Evolutionary conservation across 371 early-diverging fungal species (phyloP).

Genomic region (Haplosporangium sp.): DNA sequence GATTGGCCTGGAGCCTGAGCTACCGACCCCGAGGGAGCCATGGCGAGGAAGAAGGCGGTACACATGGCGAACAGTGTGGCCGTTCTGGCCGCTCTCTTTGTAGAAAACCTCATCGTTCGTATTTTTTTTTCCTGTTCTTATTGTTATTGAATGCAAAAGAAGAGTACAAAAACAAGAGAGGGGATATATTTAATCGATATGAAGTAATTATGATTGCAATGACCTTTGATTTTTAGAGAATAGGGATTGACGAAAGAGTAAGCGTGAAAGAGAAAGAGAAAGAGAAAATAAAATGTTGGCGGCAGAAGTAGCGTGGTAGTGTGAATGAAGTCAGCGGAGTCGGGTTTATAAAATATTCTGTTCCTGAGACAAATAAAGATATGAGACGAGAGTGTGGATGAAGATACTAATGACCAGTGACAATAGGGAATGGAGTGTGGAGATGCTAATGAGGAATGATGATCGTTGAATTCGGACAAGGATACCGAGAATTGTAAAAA

Average conservation of each 20-base stretch:
- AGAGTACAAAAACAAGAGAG: no score
- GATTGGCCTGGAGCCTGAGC: background rate
- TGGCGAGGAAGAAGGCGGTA: background rate
- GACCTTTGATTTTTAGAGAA: no score
- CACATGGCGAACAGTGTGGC: background rate
- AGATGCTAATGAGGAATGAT: no score
- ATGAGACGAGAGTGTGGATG: background rate
- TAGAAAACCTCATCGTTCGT: background rate
- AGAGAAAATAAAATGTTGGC: background rate
- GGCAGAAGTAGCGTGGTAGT: background rate
- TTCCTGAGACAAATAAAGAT: conserved; percentile 11
- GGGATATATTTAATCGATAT: no score
- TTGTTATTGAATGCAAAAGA: background rate
- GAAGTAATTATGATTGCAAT: no score
- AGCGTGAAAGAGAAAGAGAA: no score
- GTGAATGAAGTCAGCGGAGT: background rate
- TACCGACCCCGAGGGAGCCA: background rate
- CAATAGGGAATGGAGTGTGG: no score
- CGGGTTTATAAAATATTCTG: background rate
- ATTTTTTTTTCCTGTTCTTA: background rate
- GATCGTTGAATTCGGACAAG: no score
- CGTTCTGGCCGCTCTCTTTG: background rate
- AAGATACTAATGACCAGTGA: no score
- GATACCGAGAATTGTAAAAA: background rate
- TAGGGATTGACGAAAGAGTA: no score